Base-by-base conservation (phyloP, 805 yeast genomes). In the Saturnispora diversa region DNA sequence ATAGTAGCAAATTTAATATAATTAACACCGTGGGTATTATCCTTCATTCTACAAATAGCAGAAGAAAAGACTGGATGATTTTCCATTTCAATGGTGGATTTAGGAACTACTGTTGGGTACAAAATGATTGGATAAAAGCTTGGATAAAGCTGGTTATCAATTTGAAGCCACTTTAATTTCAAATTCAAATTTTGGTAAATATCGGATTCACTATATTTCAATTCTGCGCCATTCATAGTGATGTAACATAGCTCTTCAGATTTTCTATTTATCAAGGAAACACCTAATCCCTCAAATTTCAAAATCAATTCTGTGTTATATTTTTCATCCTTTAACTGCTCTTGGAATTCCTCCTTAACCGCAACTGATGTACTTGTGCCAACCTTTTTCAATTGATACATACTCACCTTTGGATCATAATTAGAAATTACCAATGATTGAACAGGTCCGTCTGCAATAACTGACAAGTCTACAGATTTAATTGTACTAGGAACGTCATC, bases 371-470 rank as follows among this genome's bases (percentile, higher is more conserved):
- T 56, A 0, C 61, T 52, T 15, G 56, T 52, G 3, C 62, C 50
- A 26, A 54, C 58, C 31, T 64, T 44, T 35, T 53, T 58, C 36
- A 79, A 54, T 54, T 82, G 83, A 57, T 86, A 86, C 55, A 85
- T 60, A 57, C 95, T 84, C 5, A 74, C 69, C 2, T 78, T 73
- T 6, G 88, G 81, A 50, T 85, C 92, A 53, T 85, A 85, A 42
- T 84, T 79, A 1, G 94, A 74, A 3, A 92, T 80, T 4, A 86
- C 81, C 47, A 92, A 70, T 0, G 95, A 80, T 60, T 86, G 96
- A 1, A 88, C 78, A 0, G 96, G 95, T 0, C 97, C 98, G 65
- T 92, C 97, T 0, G 97, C 97, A 31, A 86, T 80, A 13, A 92
- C 97, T 54, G 87, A 85, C 51, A 94, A 64, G 51, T 87, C 97